Percentiles rank a stretch among this genome's conserved stretches.
Evolutionary conservation across 345 rosid species (phyloP).

Genomic region (Sonneratia alba): DNA sequence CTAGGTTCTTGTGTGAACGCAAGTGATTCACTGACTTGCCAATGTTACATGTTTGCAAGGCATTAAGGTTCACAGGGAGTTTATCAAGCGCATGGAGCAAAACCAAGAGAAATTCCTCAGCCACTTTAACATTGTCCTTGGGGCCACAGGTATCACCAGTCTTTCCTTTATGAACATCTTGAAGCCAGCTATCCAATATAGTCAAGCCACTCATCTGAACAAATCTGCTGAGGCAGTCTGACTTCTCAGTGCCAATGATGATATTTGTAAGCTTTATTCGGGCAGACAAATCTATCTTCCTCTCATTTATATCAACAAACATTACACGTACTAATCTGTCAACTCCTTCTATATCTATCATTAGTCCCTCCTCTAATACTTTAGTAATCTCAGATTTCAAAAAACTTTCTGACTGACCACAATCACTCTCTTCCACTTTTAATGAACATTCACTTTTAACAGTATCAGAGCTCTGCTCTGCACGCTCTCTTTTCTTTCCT

Average conservation of each 20-base stretch:
- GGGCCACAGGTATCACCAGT: conserved; percentile 53
- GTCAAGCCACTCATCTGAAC: conserved; percentile 79
- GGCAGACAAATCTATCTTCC: conserved; percentile 55
- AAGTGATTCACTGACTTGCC: conserved; percentile 90
- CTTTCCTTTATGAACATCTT: conserved; percentile 87
- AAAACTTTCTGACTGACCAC: conserved; percentile 37
- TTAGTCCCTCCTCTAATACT: conserved; percentile 66
- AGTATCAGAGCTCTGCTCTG: conserved; percentile 60
- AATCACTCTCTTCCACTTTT: conserved; percentile 57
- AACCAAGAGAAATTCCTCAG: conserved; percentile 64
- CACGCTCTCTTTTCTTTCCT: conserved; percentile 88
- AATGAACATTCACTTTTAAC: conserved; percentile 52
- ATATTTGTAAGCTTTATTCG: conserved; percentile 62
- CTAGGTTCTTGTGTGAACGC: conserved; percentile 64
- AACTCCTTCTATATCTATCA: conserved; percentile 67
- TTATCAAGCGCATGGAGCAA: conserved; percentile 86
- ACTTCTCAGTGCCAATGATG: conserved; percentile 72
- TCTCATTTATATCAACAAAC: conserved; percentile 54
- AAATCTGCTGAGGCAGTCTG: conserved; percentile 66
- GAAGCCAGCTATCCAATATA: conserved; percentile 93
- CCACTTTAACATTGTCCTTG: conserved; percentile 51
- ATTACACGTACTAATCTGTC: conserved; percentile 75
- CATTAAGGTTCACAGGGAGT: conserved; percentile 81
- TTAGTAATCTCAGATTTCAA: conserved; percentile 60
- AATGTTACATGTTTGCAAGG: conserved; percentile 75